Percentiles rank a stretch among this genome's conserved stretches.
Conservation (phyloP, 805 yeast genomes). For the Cyberlindnera samutprakarnensis region DNA sequence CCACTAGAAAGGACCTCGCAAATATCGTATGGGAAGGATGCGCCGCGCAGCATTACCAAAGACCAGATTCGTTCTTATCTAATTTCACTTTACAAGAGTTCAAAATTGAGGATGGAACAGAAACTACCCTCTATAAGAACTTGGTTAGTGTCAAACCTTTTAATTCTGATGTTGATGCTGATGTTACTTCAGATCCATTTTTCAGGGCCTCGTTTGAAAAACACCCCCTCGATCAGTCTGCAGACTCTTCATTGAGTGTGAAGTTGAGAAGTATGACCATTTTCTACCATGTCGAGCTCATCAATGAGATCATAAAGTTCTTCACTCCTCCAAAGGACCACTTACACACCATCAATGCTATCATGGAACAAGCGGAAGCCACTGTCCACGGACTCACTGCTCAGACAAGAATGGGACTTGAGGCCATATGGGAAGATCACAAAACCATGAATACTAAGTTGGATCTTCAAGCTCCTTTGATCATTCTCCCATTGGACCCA, state of each 20-base stretch:
- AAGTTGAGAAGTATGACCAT: slow-evolving; percentile 83
- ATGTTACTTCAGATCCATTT: slow-evolving; percentile 46
- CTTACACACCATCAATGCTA: slow-evolving; percentile 80
- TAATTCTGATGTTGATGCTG: slow-evolving; percentile 31
- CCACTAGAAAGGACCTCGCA: slow-evolving; percentile 43
- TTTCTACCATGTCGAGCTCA: slow-evolving; percentile 77
- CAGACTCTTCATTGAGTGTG: slow-evolving; percentile 71
- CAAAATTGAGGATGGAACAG: slow-evolving; percentile 81
- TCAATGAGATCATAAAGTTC: slow-evolving; percentile 67
- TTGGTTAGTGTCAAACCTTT: slow-evolving; percentile 76
- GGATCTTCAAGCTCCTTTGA: slow-evolving; percentile 90
- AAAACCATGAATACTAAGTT: slow-evolving; percentile 79
- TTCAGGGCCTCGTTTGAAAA: slow-evolving; percentile 77
- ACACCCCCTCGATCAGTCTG: slow-evolving; percentile 77
- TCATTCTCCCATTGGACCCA: slow-evolving; percentile 80
- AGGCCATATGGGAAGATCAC: slow-evolving; percentile 91
- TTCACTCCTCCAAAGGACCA: slow-evolving; percentile 85
- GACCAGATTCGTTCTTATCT: slow-evolving; percentile 71
- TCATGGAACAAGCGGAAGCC: slow-evolving; percentile 91
- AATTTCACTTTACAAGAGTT: slow-evolving; percentile 75
- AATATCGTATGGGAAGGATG: slow-evolving; percentile 81
- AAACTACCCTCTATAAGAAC: slow-evolving; percentile 72
- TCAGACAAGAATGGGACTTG: slow-evolving; percentile 87
- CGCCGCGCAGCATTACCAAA: slow-evolving; percentile 58
- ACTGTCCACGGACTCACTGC: slow-evolving; percentile 86